Conservation (phyloP, 208 protist genomes). For the Leishmania gerbilli region DNA sequence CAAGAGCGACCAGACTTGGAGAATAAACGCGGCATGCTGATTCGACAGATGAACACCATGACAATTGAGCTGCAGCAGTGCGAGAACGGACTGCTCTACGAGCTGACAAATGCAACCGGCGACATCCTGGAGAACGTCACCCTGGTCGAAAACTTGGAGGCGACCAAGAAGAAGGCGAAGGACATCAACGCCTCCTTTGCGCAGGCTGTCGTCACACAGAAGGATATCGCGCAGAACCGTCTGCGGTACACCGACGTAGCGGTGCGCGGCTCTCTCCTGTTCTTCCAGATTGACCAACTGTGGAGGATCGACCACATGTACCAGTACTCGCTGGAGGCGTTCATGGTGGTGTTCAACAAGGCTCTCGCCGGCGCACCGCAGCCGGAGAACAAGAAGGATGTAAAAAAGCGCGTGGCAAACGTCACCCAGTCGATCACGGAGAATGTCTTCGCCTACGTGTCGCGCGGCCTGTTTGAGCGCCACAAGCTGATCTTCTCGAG, state of each 20-base stretch:
- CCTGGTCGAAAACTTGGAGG: slow-evolving; percentile 97
- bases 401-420: slow-evolving; percentile 90
- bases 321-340: slow-evolving; percentile 97
- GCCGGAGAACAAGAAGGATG: slow-evolving; percentile 93
- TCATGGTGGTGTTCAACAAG: slow-evolving; percentile 98
- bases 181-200: slow-evolving; percentile 96
- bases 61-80: slow-evolving; percentile 98
- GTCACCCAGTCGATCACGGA: slow-evolving; percentile 95
- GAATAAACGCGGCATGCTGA: slow-evolving; percentile 93
- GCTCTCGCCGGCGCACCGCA: slow-evolving; percentile 90
- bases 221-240: slow-evolving; percentile 95
- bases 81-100: slow-evolving; percentile 96
- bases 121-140: slow-evolving; percentile 97
- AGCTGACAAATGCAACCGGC: slow-evolving; percentile 94
- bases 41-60: slow-evolving; percentile 98
- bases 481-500: slow-evolving; percentile 99
- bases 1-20: slow-evolving; percentile 98
- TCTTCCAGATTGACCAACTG: slow-evolving; percentile 98
- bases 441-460: slow-evolving; percentile 95
- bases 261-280: slow-evolving; percentile 95
- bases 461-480: slow-evolving; percentile 98
- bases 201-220: slow-evolving; percentile 94
- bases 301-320: slow-evolving; percentile 99
- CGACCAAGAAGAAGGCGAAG: slow-evolving; percentile 96
- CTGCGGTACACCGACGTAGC: slow-evolving; percentile 96